Conservation (phyloP, 129 eudicot genomes). For the Heracleum sosnowskyi region DNA sequence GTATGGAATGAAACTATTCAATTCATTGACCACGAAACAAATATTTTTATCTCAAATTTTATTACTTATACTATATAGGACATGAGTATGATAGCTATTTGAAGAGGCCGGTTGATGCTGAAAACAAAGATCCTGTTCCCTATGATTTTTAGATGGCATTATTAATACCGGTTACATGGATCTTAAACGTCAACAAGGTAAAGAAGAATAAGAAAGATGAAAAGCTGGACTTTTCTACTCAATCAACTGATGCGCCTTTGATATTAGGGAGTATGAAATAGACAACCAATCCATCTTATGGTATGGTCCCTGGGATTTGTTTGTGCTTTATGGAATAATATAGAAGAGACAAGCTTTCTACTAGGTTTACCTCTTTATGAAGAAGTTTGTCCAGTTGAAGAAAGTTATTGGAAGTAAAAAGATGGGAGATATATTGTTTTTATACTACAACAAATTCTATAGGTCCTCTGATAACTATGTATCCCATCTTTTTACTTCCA, state of each 20-base stretch:
- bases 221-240: not conserved
- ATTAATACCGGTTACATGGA: conserved; percentile 42
- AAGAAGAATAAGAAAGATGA: conserved; percentile 1
- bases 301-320: conserved; percentile 46
- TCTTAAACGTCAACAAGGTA: conserved; percentile 15
- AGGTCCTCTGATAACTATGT: conserved; percentile 28
- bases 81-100: not conserved
- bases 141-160: conserved; percentile 38
- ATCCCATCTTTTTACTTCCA: too few species aligned
- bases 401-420: conserved; percentile 46
- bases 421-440: conserved; percentile 45
- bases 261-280: conserved; percentile 2
- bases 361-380: conserved; percentile 60
- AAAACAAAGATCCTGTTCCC: conserved; percentile 13
- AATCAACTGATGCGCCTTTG: not conserved
- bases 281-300: not conserved
- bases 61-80: not conserved
- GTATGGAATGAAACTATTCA: too few species aligned
- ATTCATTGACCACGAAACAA: too few species aligned
- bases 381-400: conserved; percentile 46
- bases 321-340: conserved; percentile 37
- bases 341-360: conserved; percentile 52
- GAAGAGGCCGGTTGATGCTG: conserved; percentile 20
- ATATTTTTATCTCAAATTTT: conserved; percentile 4
- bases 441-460: conserved; percentile 51